A percentile compares a stretch with the other conserved stretches of the same genome.
Evolutionary conservation across 495 filamentous ascomycete genomes (phyloP).

Genomic region (Penicillium tannophilum): DNA sequence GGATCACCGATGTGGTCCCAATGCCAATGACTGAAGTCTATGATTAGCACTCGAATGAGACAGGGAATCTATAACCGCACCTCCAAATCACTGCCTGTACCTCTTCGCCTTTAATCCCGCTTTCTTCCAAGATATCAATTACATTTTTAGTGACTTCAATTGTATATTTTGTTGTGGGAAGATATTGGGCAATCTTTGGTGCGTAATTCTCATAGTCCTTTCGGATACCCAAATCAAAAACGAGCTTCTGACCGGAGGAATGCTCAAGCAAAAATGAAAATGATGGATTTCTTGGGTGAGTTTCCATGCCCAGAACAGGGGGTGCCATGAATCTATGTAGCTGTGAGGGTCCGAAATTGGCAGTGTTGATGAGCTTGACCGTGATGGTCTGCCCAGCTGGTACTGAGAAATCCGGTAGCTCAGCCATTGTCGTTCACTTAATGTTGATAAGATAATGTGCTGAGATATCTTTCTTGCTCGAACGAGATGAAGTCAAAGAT

Average conservation of each 20-base stretch:
- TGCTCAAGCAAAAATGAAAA: slow-evolving; percentile 27
- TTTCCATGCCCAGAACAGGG: slow-evolving; percentile 22
- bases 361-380: slow-evolving; percentile 24
- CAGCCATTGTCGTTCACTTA: slow-evolving; percentile 1
- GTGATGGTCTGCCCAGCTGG: slow-evolving; percentile 31
- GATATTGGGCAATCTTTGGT: slow-evolving; percentile 5
- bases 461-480: too few relatives aligned
- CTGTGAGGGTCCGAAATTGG: slow-evolving; percentile 25
- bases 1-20: slow-evolving; percentile 61
- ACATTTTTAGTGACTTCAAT: slow-evolving; percentile 9
- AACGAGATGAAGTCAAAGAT: background rate
- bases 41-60: background rate
- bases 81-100: slow-evolving; percentile 18
- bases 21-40: slow-evolving; percentile 45
- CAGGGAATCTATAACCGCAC: background rate
- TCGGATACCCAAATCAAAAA: slow-evolving; percentile 17
- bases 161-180: background rate
- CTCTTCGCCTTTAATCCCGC: background rate
- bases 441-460: too few relatives aligned
- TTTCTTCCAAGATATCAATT: slow-evolving; percentile 11
- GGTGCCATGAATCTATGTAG: slow-evolving; percentile 27
- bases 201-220: slow-evolving; percentile 11
- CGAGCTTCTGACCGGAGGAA: slow-evolving; percentile 18
- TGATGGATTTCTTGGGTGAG: slow-evolving; percentile 18
- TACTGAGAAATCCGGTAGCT: slow-evolving; percentile 39